phyloP scores from a whole-genome alignment of 73 alveolate genomes.

The Paramecium octaurelia region DNA sequence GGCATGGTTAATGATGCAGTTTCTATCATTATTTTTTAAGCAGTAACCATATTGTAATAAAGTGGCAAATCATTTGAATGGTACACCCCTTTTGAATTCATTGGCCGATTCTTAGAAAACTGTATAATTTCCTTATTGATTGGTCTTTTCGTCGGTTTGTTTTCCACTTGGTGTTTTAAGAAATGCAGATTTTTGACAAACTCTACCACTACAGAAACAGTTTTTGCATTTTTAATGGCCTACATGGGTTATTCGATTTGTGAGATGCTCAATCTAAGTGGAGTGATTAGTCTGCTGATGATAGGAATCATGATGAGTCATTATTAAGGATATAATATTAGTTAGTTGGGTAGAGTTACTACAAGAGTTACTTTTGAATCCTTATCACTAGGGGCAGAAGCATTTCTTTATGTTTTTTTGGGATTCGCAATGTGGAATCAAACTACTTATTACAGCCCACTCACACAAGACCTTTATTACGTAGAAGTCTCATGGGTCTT shows the following conservation, averaged over 20 bases:
- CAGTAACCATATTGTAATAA: not conserved
- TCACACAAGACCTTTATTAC: not conserved
- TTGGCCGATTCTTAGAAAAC: slow-evolving; percentile 33
- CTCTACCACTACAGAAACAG: slow-evolving; percentile 84
- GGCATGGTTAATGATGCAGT: slow-evolving; percentile 95
- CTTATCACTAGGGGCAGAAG: slow-evolving; percentile 47
- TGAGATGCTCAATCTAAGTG: slow-evolving; percentile 88
- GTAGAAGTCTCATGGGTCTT: slow-evolving; percentile 59
- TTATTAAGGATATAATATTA: slow-evolving; percentile 90
- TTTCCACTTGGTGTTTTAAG: slow-evolving; percentile 72
- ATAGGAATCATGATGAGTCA: slow-evolving; percentile 94
- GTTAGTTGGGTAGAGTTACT: slow-evolving; percentile 62
- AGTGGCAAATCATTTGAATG: not conserved
- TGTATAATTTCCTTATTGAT: slow-evolving; percentile 38
- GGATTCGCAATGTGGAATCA: slow-evolving; percentile 58
- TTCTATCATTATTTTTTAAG: slow-evolving; percentile 80
- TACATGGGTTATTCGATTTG: slow-evolving; percentile 84
- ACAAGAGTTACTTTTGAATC: slow-evolving; percentile 58
- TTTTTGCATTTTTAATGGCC: slow-evolving; percentile 84
- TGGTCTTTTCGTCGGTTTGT: slow-evolving; percentile 64
- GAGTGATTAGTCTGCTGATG: slow-evolving; percentile 88
- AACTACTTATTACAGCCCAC: slow-evolving; percentile 37
- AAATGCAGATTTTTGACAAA: slow-evolving; percentile 64
- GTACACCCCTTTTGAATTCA: slow-evolving; percentile 37
- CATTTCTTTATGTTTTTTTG: slow-evolving; percentile 48